Base-by-base conservation (phyloP, 805 yeast species). In the Metschnikowia bowlesiae region DNA sequence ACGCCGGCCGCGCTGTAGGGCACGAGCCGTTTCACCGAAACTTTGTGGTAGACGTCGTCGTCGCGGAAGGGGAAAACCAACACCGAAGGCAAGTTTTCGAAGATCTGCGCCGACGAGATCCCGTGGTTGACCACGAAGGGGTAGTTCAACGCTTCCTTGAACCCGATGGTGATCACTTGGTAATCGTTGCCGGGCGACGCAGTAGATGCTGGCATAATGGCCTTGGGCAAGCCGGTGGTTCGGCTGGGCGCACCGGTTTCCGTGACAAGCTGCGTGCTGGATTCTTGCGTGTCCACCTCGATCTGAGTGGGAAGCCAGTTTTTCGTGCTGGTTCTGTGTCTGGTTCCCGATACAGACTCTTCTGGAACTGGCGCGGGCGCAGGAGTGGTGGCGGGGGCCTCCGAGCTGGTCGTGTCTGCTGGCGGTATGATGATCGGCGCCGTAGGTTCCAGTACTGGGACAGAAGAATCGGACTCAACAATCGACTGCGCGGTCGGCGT, bases 1-100 rank as follows among this genome's bases (percentile, higher is more conserved):
- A 71, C 61, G 31, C 71, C 75, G 11, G 56, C 50, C 2, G 88
- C 78, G 14, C 83, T 76, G 63, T 83, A 87, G 36, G 98, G 98
- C 53, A 85, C 83, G 59, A 92, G 76, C 64, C 84, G 81, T 51
- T 74, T 70, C 56, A 91, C 89, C 8, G 82, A 65, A 22, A 88
- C 79, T 6, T 78, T 62, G 36, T 57, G 60, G n/a, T 53, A 51
- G 5, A 55, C 46, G 10, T 44, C 35, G 39, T 65, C 60, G 11
- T 70, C 64, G n/a, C 47, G 16, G 58, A 89, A 84, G 50, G 96
- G 91, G 61, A 68, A 78, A 1, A 74, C 69, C 50, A 92, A 71
- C 13, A 85, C 87, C 35, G 67, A 67, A n/a, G 98, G 97, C 61
- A 94, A 76, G 66, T 84, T 90, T 61, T 86, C 82, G 69, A 89